phyloP scores from a whole-genome alignment of 2,329 filamentous ascomycete species.

The Cytospora mali region DNA sequence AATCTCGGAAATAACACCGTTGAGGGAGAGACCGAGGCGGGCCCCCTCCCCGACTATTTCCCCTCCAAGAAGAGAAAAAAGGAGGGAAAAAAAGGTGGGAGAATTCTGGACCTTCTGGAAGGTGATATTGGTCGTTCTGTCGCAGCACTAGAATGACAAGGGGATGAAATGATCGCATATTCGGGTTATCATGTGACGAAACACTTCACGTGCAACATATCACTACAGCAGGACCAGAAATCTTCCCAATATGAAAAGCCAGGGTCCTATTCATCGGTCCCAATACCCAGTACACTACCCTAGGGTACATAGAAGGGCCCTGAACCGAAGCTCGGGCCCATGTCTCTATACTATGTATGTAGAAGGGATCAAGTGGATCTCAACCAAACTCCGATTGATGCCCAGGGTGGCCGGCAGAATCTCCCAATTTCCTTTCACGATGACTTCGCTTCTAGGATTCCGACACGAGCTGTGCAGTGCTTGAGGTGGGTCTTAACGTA shows the following conservation, averaged over 20 bases:
- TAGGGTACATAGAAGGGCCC: too few species aligned
- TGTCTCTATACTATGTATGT: background rate
- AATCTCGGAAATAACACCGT: slow-evolving; percentile 10
- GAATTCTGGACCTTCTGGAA: slow-evolving; percentile 13
- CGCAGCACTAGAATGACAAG: slow-evolving; percentile 8
- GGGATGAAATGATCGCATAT: slow-evolving; percentile 7
- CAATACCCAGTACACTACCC: background rate
- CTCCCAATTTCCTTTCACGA: slow-evolving; percentile 17
- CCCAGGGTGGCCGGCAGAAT: background rate
- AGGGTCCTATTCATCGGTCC: background rate
- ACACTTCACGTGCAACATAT: background rate
- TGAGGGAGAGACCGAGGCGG: background rate
- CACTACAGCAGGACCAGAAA: background rate
- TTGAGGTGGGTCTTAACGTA: background rate
- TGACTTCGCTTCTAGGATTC: background rate
- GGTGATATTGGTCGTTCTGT: slow-evolving; percentile 13
- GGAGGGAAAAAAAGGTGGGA: too few species aligned
- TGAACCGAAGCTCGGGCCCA: too few species aligned
- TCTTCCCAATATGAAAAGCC: background rate
- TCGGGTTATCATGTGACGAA: slow-evolving; percentile 14
- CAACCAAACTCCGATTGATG: background rate
- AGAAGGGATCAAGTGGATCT: slow-evolving; percentile 2
- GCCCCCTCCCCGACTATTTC: background rate
- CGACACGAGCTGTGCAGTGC: background rate
- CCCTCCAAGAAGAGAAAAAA: too few species aligned